Evolutionary conservation across 352 stramenopile genomes (phyloP).

Genomic region (Aphanomyces astaci): DNA sequence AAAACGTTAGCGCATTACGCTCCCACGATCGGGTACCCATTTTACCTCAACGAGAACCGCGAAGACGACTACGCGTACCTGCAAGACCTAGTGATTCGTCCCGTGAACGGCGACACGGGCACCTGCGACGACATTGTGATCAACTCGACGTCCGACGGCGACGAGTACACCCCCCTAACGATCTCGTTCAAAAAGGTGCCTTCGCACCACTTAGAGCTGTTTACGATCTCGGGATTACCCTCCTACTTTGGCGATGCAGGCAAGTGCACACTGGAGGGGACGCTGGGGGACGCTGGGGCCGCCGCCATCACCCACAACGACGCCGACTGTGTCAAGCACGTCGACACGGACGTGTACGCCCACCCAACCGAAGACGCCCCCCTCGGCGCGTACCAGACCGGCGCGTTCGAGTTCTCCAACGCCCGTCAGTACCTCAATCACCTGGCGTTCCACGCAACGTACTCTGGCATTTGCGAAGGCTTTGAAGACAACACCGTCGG

Average conservation of each 20-base stretch:
- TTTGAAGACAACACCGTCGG: neutral
- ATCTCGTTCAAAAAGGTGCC: conserved; percentile 1
- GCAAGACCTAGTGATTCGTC: neutral
- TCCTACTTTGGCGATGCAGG: neutral
- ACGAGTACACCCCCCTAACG: neutral
- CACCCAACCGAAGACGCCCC: neutral
- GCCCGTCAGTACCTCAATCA: conserved; percentile 14
- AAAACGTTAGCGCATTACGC: neutral
- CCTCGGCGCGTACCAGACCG: neutral
- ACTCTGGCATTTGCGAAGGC: neutral
- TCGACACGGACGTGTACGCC: neutral
- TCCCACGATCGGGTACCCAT: too few species aligned
- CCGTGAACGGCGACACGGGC: neutral
- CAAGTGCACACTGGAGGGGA: neutral
- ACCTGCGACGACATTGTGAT: conserved; percentile 1
- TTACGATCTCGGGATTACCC: conserved; percentile 3
- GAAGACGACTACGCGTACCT: conserved; percentile 10
- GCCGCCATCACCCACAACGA: neutral
- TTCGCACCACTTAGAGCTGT: neutral
- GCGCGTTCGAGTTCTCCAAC: conserved; percentile 14
- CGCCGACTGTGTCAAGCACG: neutral
- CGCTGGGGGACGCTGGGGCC: neutral
- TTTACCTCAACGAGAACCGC: neutral
- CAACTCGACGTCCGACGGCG: neutral
- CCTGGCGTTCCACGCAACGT: neutral